Conservation (phyloP, 2,329 filamentous ascomycete species). For the Leptodontidium sp. region DNA sequence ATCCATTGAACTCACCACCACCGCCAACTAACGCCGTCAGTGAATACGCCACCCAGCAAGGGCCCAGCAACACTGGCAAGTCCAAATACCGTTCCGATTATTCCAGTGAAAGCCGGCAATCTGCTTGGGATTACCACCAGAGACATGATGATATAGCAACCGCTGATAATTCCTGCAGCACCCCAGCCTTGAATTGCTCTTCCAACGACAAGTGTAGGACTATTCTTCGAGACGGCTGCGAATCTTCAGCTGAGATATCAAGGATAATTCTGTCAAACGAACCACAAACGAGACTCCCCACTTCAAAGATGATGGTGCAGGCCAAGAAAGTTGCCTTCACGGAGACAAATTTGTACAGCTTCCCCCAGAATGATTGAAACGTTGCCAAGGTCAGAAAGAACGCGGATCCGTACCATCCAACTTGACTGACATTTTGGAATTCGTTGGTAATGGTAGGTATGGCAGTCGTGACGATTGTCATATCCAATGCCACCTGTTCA, state of each 20-base stretch:
- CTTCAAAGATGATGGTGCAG: slow-evolving; percentile 44
- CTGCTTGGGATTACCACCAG: slow-evolving; percentile 39
- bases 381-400: slow-evolving; percentile 51
- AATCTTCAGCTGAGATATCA: too few species aligned
- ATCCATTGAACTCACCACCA: slow-evolving; percentile 24
- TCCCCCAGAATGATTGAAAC: slow-evolving; percentile 29
- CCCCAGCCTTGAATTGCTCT: slow-evolving; percentile 45
- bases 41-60: slow-evolving; percentile 46
- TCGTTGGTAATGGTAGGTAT: slow-evolving; percentile 56
- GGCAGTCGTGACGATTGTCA: slow-evolving; percentile 49
- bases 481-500: too few species aligned
- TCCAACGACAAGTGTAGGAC: slow-evolving; percentile 44
- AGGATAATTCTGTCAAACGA: too few species aligned
- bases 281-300: slow-evolving; percentile 45
- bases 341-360: slow-evolving; percentile 36
- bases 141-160: slow-evolving; percentile 39
- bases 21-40: slow-evolving; percentile 41
- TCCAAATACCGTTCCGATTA: slow-evolving; percentile 41
- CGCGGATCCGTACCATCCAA: slow-evolving; percentile 54
- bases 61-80: slow-evolving; percentile 40
- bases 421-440: slow-evolving; percentile 58
- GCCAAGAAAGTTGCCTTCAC: slow-evolving; percentile 39
- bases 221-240: slow-evolving; percentile 39
- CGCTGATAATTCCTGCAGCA: slow-evolving; percentile 43
- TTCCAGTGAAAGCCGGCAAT: slow-evolving; percentile 31